Evolutionary conservation across 805 yeast species (phyloP).

Genomic region (Teunomyces cretensis): DNA sequence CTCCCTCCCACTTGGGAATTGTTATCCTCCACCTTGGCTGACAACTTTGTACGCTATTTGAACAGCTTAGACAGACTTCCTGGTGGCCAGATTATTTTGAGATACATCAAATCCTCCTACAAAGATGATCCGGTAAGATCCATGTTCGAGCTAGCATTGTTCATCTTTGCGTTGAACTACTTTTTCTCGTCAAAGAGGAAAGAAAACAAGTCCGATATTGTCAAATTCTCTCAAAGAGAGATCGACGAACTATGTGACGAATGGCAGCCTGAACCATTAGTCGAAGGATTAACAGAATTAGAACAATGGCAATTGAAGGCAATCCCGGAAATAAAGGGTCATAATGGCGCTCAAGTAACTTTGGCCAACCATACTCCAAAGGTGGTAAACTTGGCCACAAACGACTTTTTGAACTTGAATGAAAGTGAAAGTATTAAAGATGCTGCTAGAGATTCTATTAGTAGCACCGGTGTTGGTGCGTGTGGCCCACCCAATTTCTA

Average conservation of each 20-base stretch:
- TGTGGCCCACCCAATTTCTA: conserved; percentile 98
- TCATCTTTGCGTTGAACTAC: conserved; percentile 81
- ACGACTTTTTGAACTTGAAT: conserved; percentile 70
- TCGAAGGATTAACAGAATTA: conserved; percentile 47
- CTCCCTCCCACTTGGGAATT: conserved; percentile 40
- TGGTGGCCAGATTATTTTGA: conserved; percentile 56
- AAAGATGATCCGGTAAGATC: conserved; percentile 94
- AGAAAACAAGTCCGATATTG: conserved; percentile 68
- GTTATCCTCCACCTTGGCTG: conserved; percentile 31
- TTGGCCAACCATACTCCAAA: conserved; percentile 20
- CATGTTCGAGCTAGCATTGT: conserved; percentile 69
- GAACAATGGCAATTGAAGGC: conserved; percentile 64
- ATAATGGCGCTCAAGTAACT: conserved; percentile 44
- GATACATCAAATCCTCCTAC: conserved; percentile 82
- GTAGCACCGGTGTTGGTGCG: conserved; percentile 88
- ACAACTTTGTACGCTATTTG: conserved; percentile 34
- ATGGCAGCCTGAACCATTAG: conserved; percentile 90
- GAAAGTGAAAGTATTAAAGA: conserved; percentile 44
- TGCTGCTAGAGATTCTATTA: conserved; percentile 58
- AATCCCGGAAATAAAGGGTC: conserved; percentile 63
- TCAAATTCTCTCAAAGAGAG: conserved; percentile 60
- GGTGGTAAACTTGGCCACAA: conserved; percentile 66
- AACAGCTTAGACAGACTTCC: conserved; percentile 44
- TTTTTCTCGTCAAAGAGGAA: conserved; percentile 76
- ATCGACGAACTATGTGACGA: conserved; percentile 81